Evolutionary conservation across 2,329 filamentous ascomycete genomes (phyloP), one percentile per base, ranked within the genome.

Genomic region (Colletotrichum siamense): DNA sequence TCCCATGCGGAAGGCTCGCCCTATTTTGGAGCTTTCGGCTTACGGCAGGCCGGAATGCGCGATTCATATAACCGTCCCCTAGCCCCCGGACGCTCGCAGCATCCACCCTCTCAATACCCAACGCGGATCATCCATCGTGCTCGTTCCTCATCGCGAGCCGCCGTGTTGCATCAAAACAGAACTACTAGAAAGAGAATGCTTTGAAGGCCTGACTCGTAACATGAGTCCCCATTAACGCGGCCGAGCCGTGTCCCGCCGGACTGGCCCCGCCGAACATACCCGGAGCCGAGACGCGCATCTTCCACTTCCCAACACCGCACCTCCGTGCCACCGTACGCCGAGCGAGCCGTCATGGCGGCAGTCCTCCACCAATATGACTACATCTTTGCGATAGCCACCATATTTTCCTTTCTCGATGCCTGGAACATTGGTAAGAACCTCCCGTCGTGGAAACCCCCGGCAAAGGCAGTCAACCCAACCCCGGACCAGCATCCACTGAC

Each of bases 351-450:
- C 62, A 86, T 86, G 84, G 81, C 83, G n/a, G 69, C 22, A 18
- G 69, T 8, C 34, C 82, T 91, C 69, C 84, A 86, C 73, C 87
- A 93, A 80, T 93, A 89, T 79, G 88, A 92, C 83, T 93, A 93
- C 82, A 86, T 93, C 77, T 91, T 93, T 79, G 92, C 91, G 79
- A 89, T 93, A 72, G 91, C 90, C 84, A 91, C 90, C 69, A 88
- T 93, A 75, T 93, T 94, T 82, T 91, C 92, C 75, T 90, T 92
- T 80, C 89, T 94, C 59, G 92, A 93, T 82, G 91, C 91, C 71
- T 94, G 90, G 90, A 93, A 92, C 82, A 93, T 92, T 78, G 91
- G 91, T 87, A 82, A 78, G 93, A 93, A 93, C 16, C n/a, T 94
- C 92, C 93, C 91, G 2, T 94, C 93, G 5, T 88, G 93, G 52